Evolutionary conservation across 2,329 filamentous ascomycete species (phyloP).

Genomic region (Aureobasidium leucospermi): DNA sequence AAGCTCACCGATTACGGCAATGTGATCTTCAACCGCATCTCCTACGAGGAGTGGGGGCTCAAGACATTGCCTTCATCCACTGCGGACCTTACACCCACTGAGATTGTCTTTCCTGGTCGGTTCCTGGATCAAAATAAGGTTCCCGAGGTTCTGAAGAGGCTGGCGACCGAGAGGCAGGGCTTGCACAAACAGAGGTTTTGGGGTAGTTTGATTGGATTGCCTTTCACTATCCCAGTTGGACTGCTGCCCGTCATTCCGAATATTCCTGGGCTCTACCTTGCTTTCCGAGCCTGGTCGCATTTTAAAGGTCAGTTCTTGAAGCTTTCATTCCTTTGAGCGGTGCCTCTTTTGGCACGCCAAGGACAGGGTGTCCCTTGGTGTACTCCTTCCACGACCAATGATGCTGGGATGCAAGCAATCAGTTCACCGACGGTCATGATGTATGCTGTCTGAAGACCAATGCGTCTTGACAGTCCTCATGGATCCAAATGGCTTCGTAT

Average conservation of each 20-base stretch:
- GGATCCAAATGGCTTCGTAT: too few species aligned
- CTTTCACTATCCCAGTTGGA: conserved; percentile 60
- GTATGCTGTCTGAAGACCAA: too few species aligned
- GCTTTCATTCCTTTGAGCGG: not conserved
- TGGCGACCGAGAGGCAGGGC: conserved; percentile 73
- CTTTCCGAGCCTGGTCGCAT: conserved; percentile 86
- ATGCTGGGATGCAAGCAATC: too few species aligned
- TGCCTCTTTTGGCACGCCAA: too few species aligned
- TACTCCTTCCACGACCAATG: too few species aligned
- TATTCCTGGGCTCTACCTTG: conserved; percentile 39
- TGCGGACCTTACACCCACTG: conserved; percentile 35
- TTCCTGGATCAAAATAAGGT: conserved; percentile 58
- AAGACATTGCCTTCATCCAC: conserved; percentile 84
- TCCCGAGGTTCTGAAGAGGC: conserved; percentile 54
- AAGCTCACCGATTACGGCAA: conserved; percentile 82
- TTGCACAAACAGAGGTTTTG: conserved; percentile 70
- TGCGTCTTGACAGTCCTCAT: too few species aligned
- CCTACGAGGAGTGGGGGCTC: conserved; percentile 95
- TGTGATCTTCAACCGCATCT: conserved; percentile 70
- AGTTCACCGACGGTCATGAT: too few species aligned
- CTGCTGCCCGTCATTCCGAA: conserved; percentile 15
- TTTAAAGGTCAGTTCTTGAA: conserved; percentile 49
- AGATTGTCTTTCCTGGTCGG: conserved; percentile 68
- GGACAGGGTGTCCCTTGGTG: too few species aligned
- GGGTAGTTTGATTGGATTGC: conserved; percentile 77